Conservation (phyloP, 768 basidiomycete species). For the Leccinum longicurvipes region DNA sequence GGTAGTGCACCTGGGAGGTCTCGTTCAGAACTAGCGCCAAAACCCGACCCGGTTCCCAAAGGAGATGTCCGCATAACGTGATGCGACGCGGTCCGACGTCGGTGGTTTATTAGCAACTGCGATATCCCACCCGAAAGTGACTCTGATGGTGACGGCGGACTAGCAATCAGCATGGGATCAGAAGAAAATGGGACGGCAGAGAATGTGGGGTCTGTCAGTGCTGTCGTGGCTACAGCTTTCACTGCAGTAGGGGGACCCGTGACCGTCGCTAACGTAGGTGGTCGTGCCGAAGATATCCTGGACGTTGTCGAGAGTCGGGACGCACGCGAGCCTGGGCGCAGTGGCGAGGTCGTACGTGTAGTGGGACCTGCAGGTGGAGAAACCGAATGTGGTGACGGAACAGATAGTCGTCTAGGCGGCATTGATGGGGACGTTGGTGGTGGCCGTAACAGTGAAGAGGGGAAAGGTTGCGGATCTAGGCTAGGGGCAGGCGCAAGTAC, state of each 20-base stretch:
- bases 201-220: conserved; percentile 54
- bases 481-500: conserved; percentile 29
- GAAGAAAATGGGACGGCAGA: conserved; percentile 41
- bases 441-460: conserved; percentile 35
- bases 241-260: conserved; percentile 39
- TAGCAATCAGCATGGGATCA: conserved; percentile 27
- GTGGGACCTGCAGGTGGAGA: conserved; percentile 35
- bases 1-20: conserved; percentile 5
- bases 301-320: conserved; percentile 70
- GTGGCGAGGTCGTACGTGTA: conserved; percentile 46
- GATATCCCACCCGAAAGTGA: conserved; percentile 62
- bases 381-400: conserved; percentile 2
- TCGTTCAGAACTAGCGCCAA: not conserved
- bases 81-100: conserved; percentile 61
- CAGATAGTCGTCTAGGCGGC: conserved; percentile 1
- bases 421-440: conserved; percentile 23
- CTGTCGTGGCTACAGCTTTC: conserved; percentile 68
- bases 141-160: conserved; percentile 58
- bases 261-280: conserved; percentile 54
- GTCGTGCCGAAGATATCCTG: conserved; percentile 59
- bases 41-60: conserved; percentile 27
- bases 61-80: conserved; percentile 52
- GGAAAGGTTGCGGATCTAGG: conserved; percentile 3
- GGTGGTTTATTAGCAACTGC: conserved; percentile 39
- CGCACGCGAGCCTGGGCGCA: conserved; percentile 70